Evolutionary conservation across 2,329 filamentous ascomycete species (phyloP), one percentile per base, ranked within the genome.

Genomic region (Exophiala phaeomuriformis): DNA sequence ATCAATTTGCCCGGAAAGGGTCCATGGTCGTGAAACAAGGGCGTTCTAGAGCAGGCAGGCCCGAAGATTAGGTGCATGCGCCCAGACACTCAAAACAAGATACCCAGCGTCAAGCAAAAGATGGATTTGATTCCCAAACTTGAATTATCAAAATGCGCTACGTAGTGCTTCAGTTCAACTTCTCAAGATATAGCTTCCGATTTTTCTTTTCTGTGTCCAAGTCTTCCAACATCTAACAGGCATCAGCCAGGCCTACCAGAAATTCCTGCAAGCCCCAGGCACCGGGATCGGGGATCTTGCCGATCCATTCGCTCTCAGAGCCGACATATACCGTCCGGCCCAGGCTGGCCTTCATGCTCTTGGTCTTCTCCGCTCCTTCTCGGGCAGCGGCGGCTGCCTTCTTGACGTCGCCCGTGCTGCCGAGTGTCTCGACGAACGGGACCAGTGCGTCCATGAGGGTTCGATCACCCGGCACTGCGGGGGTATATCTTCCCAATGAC

Each of bases 361-460:
- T 95, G 19, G 93, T 97, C 31, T 81, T 81, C 60, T 91, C 85
- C 3, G 90, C 86, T 0, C 86, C 93, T 44, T 82, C 76, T 59
- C 80, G 79, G 0, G 90, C 85, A 1, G 88, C 89, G 63, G 82
- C 75, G 0, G 88, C 89, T 5, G 93, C 90, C 66, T 82, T 76
- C 60, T 81, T 78, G 19, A 93, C 68, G 66, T 87, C 80, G 9
- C 80, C 81, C 0, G 82, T 83, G 64, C 78, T 70, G 4, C 72
- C 76, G 2, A 97, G 77, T 2, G 78, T 80, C 41, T 88, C 80
- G 48, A 94, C 84, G 67, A 97, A 98, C 1, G 93, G 93, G 58
- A 87, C 81, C 47, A 98, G 75, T 1, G 91, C 90, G 70, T 98
- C 93, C 33, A 97, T 80, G 35, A 97, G 74, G 0, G 93, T 98